Conservation (phyloP, 2,329 filamentous ascomycete species). For the Sphaerostilbella broomeana region DNA sequence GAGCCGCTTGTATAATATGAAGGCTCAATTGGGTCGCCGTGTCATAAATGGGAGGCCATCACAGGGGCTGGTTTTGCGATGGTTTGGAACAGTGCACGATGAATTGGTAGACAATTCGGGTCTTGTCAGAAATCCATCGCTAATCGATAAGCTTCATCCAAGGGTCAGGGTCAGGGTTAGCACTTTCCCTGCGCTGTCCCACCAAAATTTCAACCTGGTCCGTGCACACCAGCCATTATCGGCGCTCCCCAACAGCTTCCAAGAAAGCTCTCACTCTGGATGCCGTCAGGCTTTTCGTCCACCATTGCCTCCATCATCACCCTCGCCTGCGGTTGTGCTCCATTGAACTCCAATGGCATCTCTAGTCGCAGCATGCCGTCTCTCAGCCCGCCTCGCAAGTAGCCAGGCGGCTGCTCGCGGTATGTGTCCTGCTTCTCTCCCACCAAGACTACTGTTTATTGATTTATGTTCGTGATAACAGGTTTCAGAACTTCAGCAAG, state of each 20-base stretch:
- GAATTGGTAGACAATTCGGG: too few relatives aligned
- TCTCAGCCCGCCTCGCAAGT: constrained; percentile 54
- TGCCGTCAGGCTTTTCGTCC: constrained; percentile 16
- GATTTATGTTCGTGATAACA: constrained; percentile 32
- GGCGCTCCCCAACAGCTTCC: constrained; percentile 30
- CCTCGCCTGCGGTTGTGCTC: constrained; percentile 15
- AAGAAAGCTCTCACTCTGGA: constrained; percentile 21
- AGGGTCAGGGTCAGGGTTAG: background rate
- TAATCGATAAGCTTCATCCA: too few relatives aligned
- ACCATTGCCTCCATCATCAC: constrained; percentile 17
- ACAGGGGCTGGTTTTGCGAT: background rate
- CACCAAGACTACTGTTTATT: background rate
- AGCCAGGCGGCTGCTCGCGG: constrained; percentile 47
- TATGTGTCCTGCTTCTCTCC: constrained; percentile 31
- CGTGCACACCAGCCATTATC: constrained; percentile 23
- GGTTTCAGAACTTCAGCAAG: constrained; percentile 58
- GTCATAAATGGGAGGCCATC: constrained; percentile 8
- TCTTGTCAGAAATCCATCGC: too few relatives aligned
- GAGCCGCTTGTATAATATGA: background rate
- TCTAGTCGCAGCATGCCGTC: constrained; percentile 56
- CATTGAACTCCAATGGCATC: constrained; percentile 53
- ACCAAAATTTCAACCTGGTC: constrained; percentile 25
- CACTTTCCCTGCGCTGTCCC: too few relatives aligned
- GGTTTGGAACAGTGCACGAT: too few relatives aligned
- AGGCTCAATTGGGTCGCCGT: background rate